Evolutionary conservation across 2,329 filamentous ascomycete genomes (phyloP), one percentile per base, ranked within the genome.

Genomic region (Aspergillus fumigatus): DNA sequence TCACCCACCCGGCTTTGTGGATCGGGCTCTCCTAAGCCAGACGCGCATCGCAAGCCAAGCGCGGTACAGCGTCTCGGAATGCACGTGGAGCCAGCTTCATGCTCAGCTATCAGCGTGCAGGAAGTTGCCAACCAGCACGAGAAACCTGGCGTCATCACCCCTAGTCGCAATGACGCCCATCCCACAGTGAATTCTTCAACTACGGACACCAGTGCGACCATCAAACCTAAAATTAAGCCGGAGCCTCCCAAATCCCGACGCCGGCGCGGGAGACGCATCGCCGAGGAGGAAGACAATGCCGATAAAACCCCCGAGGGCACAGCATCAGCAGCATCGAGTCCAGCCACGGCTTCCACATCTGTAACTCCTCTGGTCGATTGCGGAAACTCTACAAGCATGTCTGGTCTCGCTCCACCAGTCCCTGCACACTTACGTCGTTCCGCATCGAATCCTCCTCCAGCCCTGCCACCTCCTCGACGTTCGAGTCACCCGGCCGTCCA

Each of bases 111-210:
- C 62, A 92, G 89, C 67, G 88, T 94, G 49, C 80, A 85, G 35
- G 88, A 94, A 65, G 85, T 96, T 45, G 90, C 91, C 6, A 84
- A 85, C 10, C 88, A 92, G 48, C 90, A 82, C 70, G 90, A 93
- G 74, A 92, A 89, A 71, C 90, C 90, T 0, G 90, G 89, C 1
- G 85, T 93, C 23, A 86, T 92, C 66, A 92, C 90, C 19, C 90
- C 90, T 5, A 91, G 89, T 69, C 82, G 87, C 49, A 75, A 73
- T 49, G 84, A 68, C 52, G 50, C 61, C 55, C 48, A 57, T 49
- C 48, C 52, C 53, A 29, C 59, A 61, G 61, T 65, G 59, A 50
- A 65, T 53, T 53, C 52, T 55, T 43, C 65, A 45, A 62, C 58
- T 25, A 54, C 65, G 4, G 62, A 62, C 41, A 45, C 53, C 58